A percentile compares a stretch with the other conserved stretches of the same genome.
phyloP scores from a whole-genome alignment of 768 basidiomycete species.

The Saitozyma sp. region DNA sequence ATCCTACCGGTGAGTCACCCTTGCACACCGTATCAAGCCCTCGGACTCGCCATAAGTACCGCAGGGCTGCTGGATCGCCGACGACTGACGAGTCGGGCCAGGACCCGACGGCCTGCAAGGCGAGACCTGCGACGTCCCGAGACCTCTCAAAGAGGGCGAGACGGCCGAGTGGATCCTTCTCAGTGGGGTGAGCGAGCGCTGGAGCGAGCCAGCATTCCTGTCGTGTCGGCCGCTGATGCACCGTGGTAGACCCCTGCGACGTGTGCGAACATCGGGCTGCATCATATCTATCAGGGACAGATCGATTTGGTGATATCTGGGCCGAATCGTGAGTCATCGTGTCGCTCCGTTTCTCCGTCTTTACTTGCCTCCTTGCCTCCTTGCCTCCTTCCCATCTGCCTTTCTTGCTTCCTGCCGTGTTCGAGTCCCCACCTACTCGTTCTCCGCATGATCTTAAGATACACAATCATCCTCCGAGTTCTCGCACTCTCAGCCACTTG shows the following conservation, averaged over 20 bases:
- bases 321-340: slow-evolving; percentile 40
- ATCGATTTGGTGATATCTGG: slow-evolving; percentile 73
- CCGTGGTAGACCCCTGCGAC: slow-evolving; percentile 63
- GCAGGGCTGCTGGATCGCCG: no score
- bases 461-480: no score
- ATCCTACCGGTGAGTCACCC: slow-evolving; percentile 42
- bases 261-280: slow-evolving; percentile 83
- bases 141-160: slow-evolving; percentile 74
- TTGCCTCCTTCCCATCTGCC: no score
- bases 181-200: slow-evolving; percentile 60
- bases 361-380: no score
- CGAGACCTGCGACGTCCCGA: slow-evolving; percentile 63
- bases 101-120: slow-evolving; percentile 57
- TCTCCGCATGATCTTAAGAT: no score
- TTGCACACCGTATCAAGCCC: not conserved
- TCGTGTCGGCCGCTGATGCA: not conserved
- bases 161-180: slow-evolving; percentile 88
- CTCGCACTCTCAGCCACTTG: no score
- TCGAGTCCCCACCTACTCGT: no score
- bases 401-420: no score
- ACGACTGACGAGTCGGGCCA: slow-evolving; percentile 7
- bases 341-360: not conserved
- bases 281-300: slow-evolving; percentile 79
- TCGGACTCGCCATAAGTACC: not conserved
- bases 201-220: not conserved